Evolutionary conservation across 2,329 filamentous ascomycete species (phyloP), one percentile per base, ranked within the genome.

Genomic region (Colletotrichum echinochloae): DNA sequence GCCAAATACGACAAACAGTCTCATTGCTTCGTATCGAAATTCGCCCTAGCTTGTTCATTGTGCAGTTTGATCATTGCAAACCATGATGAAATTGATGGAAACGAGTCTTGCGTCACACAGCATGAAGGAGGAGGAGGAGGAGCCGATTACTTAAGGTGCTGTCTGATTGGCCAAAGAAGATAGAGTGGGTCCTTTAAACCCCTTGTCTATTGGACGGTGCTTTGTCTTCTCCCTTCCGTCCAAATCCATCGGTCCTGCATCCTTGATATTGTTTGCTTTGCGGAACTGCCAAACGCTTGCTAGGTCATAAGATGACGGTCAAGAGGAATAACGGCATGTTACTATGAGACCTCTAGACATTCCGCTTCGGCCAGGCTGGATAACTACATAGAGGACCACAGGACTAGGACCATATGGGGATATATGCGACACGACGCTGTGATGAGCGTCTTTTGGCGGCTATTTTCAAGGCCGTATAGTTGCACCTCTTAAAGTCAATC

Each of bases 131-230:
- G 60, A 51, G 48, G 39, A 37, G 35, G 14, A 46, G 56, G 35
- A 35, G 63, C 51, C 26, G 49, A 70, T 70, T 66, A 66, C 66
- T 41, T 70, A 54, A 66, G 33, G 18, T 23, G 49, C 3, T 49
- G 18, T 61, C 12, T 41, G 4, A 61, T 66, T 70, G 66, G 66
- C 16, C 16, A 16, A 48, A 16, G 46, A 7, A n/a, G 5, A 0
- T 14, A 20, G 3, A 55, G 66, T 66, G 66, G 66, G 39, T 35
- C 59, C 3, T 26, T 3, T 5, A 28, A 30, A 23, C 3, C 16
- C 33, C 33, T 23, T 37, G 37, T 9, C 23, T n/a, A 23, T 30
- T n/a, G 23, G 11, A 37, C 35, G 30, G 57, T 35, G 5, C 30
- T 26, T 30, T 37, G 4, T 39, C 39, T 23, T 56, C 63, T n/a